Evolutionary conservation across 1,284 basidiomycete genomes (phyloP), one percentile per base, ranked within the genome.

Genomic region (Naganishia cerealis): DNA sequence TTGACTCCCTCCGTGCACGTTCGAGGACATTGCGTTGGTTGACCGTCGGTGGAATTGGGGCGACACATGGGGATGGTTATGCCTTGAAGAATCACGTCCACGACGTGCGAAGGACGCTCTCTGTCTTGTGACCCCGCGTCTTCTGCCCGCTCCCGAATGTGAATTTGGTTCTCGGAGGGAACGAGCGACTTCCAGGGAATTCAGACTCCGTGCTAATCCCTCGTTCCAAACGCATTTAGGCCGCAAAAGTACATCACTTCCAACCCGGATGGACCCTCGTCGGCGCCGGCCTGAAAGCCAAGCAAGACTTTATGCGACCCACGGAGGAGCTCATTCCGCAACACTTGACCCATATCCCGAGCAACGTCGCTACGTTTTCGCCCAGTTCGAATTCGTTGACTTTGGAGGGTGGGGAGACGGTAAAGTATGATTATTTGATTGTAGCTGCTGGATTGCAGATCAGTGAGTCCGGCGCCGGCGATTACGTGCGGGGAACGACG

Each of bases 251-350:
- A 72, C 70, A 76, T 68, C 73, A 78, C 74, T 76, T 73, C 72
- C 77, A 92, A 86, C 91, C 91, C 26, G 91, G 90, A 78, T 92
- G 90, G 94, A 96, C 94, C 2, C 86, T 97, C 29, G 94, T 94
- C 50, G 94, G 93, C 33, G 85, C 91, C 36, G 95, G 95, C 43
- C 84, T 98, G 26, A 81, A 81, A 53, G 68, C 77, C 69, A 87
- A 88, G 75, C 78, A 85, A 59, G 88, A 90, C 72, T 89, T 91
- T 73, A 86, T 88, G 67, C 85, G 86, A 38, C 86, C 86, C 5
- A 84, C 96, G 58, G 77, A 82, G 29, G 84, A 86, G 0, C 84
- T 95, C 52, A 86, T 95, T 66, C 90, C 92, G 0, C 77, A 83
- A 10, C 85, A 92, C 74, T 86, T 96, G 70, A 83, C 85, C 12